Conservation (phyloP, 768 basidiomycete species). For the Russula earlei region DNA sequence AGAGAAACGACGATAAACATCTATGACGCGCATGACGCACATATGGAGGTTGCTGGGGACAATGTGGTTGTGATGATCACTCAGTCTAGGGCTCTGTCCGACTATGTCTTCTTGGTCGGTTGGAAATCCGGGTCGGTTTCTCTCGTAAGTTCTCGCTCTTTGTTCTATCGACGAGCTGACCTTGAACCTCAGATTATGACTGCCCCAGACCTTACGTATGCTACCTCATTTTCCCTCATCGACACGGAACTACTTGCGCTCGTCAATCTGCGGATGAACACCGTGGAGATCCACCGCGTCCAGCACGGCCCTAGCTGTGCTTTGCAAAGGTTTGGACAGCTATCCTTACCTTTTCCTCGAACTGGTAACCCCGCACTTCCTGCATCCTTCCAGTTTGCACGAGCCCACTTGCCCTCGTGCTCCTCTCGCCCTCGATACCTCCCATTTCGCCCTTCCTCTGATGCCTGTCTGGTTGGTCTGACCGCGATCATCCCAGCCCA, state of each 20-base stretch:
- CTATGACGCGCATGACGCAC: constrained; percentile 5
- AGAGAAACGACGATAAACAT: neutral
- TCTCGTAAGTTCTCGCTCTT: neutral
- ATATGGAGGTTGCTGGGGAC: constrained; percentile 9
- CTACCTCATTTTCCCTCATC: constrained; percentile 13
- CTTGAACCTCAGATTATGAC: neutral
- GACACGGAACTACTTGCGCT: constrained; percentile 1
- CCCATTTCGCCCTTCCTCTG: constrained; percentile 6
- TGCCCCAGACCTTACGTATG: constrained; percentile 12
- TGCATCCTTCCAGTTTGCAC: neutral
- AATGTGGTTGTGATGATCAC: constrained; percentile 10
- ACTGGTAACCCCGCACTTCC: neutral
- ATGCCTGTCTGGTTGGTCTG: constrained; percentile 11
- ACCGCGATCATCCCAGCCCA: neutral
- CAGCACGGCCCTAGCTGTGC: neutral
- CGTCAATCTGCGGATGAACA: constrained; percentile 3
- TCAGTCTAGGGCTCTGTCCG: constrained; percentile 7
- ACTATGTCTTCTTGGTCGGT: neutral
- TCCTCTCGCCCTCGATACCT: constrained; percentile 1
- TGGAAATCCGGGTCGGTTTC: constrained; percentile 13
- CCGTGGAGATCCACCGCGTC: constrained; percentile 10
- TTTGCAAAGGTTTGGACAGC: neutral
- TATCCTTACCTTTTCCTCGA: constrained; percentile 3
- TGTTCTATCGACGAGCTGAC: neutral
- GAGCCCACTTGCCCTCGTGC: neutral